Conservation (phyloP, 441 rosid genomes). For the Pelargonium cotyledonis region DNA sequence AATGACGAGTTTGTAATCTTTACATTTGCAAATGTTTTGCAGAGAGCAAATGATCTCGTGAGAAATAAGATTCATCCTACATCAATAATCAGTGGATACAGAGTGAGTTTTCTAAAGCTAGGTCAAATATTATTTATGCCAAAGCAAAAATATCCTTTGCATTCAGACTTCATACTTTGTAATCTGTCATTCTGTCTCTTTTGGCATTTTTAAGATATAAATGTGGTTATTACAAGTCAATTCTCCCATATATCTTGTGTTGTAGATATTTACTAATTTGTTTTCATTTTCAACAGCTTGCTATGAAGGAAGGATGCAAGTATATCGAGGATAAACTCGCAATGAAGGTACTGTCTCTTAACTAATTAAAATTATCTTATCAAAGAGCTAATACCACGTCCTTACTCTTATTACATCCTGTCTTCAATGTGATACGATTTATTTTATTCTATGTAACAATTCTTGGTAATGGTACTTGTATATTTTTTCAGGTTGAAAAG, state of each 20-base stretch:
- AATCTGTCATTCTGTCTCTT: slow-evolving; percentile 1
- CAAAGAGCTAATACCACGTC: background rate
- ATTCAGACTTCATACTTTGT: background rate
- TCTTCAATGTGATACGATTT: background rate
- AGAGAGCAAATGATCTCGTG: slow-evolving; percentile 94
- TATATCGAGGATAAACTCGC: slow-evolving; percentile 87
- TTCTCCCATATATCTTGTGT: background rate
- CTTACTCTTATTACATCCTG: background rate
- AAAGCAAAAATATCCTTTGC: too few relatives aligned
- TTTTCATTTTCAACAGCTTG: slow-evolving; percentile 51
- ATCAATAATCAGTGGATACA: slow-evolving; percentile 87
- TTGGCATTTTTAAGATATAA: background rate
- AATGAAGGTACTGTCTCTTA: slow-evolving; percentile 48
- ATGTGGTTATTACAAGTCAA: background rate
- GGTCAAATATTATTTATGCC: background rate
- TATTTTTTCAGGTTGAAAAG: slow-evolving; percentile 65
- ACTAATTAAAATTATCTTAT: background rate
- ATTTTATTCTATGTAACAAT: background rate
- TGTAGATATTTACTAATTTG: background rate
- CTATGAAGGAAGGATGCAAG: slow-evolving; percentile 98
- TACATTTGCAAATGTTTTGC: slow-evolving; percentile 21
- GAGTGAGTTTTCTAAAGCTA: slow-evolving; percentile 45
- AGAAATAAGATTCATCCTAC: slow-evolving; percentile 98
- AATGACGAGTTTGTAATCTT: slow-evolving; percentile 9
- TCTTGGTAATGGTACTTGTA: slow-evolving; percentile 6